Evolutionary conservation across 2,329 filamentous ascomycete genomes (phyloP).

Genomic region (Alternaria arbusti): DNA sequence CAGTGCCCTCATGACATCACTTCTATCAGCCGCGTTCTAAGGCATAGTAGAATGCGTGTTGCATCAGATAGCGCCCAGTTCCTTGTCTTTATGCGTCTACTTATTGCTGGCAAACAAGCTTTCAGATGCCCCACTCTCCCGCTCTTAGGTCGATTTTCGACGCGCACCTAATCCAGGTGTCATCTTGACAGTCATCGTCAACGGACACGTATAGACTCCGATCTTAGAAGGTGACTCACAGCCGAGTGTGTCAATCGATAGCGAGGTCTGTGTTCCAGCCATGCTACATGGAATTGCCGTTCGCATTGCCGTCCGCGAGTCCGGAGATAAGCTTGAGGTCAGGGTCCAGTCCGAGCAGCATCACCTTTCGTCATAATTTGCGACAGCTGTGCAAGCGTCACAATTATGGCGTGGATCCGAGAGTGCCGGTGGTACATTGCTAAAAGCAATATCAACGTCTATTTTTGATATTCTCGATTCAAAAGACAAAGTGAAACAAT

Average conservation of each 20-base stretch:
- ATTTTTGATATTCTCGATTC: not conserved
- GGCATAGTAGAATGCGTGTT: not conserved
- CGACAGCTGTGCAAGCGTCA: constrained; percentile 10
- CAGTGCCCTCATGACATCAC: constrained; percentile 1
- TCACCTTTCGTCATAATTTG: constrained; percentile 14
- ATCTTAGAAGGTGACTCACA: not conserved
- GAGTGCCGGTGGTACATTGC: not conserved
- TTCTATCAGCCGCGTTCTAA: not conserved
- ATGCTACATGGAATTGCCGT: not conserved
- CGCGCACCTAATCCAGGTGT: not conserved
- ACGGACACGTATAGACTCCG: not conserved
- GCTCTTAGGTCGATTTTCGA: not conserved
- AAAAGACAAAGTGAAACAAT: not conserved
- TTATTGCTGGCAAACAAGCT: constrained; percentile 2
- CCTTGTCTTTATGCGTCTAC: not conserved
- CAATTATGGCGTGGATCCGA: constrained; percentile 6
- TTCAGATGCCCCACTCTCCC: constrained; percentile 1
- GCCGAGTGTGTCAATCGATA: not conserved
- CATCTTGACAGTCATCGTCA: not conserved
- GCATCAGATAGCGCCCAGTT: not conserved
- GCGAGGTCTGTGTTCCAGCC: not conserved
- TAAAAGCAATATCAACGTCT: not conserved
- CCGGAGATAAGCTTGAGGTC: constrained; percentile 9
- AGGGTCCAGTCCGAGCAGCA: constrained; percentile 10
- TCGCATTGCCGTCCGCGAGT: not conserved